A percentile compares a stretch with the other conserved stretches of the same genome.
These are phyloP conservation scores for Eucalyptus microcorys DNA, from an alignment of 345 rosid species.

Conservation along the genomic window DNA sequence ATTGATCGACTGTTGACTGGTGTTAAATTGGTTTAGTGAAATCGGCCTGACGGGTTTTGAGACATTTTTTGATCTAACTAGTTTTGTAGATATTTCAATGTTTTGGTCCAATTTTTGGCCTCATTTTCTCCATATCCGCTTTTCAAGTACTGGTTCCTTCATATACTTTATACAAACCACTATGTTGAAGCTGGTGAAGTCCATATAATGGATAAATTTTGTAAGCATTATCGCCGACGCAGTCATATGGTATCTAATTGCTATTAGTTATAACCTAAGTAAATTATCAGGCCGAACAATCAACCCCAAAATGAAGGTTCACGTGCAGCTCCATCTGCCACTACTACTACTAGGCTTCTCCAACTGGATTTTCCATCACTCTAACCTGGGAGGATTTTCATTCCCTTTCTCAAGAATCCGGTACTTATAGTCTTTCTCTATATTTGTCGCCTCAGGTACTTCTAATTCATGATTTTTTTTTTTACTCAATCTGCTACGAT, in stretches of 20 bases:
- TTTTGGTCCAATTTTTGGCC: neutral
- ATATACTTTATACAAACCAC: neutral
- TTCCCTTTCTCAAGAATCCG: neutral
- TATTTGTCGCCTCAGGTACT: too few relatives aligned
- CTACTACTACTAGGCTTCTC: neutral
- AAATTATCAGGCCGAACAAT: neutral
- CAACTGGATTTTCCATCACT: neutral
- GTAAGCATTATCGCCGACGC: neutral
- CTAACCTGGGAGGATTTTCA: neutral
- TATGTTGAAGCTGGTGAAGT: neutral
- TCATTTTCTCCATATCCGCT: neutral
- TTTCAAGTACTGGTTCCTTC: neutral
- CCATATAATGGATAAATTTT: neutral
- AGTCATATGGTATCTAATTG: neutral
- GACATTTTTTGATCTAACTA: neutral
- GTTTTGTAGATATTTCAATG: neutral
- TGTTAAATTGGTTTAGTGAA: neutral
- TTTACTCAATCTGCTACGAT: neutral
- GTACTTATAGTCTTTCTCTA: neutral
- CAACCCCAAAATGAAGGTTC: neutral
- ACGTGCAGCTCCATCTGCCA: neutral
- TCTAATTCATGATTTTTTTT: too few relatives aligned
- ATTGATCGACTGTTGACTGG: neutral
- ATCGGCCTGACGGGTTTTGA: neutral
- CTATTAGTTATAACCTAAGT: neutral